phyloP scores from a whole-genome alignment of 176 grass and related monocot genomes.

The Metroxylon sagu region DNA sequence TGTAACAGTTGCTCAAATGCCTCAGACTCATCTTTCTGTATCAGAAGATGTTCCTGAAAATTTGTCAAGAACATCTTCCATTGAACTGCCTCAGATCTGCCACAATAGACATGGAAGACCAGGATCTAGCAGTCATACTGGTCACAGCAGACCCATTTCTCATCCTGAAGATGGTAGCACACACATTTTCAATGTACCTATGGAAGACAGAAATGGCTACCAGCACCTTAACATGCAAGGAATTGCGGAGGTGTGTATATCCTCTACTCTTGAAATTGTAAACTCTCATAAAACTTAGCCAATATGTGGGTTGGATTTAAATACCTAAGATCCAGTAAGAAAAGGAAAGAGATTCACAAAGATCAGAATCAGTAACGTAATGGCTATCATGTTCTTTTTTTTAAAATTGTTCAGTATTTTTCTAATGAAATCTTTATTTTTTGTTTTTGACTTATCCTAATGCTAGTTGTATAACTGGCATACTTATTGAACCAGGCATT shows the following conservation, averaged over 20 bases:
- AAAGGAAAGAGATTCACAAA: not conserved
- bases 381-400: no score
- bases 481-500: not conserved
- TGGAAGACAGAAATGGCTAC: constrained; percentile 37
- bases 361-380: no score
- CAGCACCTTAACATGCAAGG: constrained; percentile 50
- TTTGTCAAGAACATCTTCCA: constrained; percentile 30
- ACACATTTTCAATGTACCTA: constrained; percentile 9
- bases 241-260: constrained; percentile 39
- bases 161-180: constrained; percentile 21
- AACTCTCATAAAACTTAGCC: no score
- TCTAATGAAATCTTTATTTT: no score
- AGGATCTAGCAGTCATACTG: constrained; percentile 15
- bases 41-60: constrained; percentile 20
- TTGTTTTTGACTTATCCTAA: not conserved
- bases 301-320: no score
- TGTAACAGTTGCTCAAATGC: constrained; percentile 12
- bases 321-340: not conserved
- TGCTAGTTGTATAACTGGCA: not conserved
- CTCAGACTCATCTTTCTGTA: constrained; percentile 13
- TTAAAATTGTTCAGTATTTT: no score
- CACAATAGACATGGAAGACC: constrained; percentile 28
- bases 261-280: not conserved
- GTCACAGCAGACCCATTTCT: constrained; percentile 29
- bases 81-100: constrained; percentile 40